phyloP scores from a whole-genome alignment of 2,329 filamentous ascomycete genomes.

The Talaromyces sp. region DNA sequence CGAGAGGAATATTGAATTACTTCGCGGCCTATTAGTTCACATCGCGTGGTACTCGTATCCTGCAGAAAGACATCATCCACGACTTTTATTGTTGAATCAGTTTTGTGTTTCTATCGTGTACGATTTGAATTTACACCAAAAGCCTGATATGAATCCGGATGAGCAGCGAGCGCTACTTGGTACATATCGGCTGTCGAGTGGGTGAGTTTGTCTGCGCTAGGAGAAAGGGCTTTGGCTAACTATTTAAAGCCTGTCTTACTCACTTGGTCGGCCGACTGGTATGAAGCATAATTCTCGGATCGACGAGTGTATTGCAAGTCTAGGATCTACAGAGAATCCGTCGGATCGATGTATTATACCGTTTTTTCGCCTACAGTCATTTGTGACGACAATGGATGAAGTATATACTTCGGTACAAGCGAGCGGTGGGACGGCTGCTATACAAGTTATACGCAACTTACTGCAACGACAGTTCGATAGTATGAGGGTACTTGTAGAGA shows the following conservation, averaged over 20 bases:
- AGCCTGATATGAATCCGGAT: conserved; percentile 18
- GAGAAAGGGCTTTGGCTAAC: conserved; percentile 6
- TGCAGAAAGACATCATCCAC: conserved; percentile 24
- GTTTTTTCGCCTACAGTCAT: conserved; percentile 22
- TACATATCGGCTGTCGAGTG: conserved; percentile 24
- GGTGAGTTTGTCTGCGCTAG: conserved; percentile 20
- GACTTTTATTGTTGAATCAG: conserved; percentile 25
- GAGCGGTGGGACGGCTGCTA: conserved; percentile 18
- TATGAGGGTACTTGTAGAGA: neutral
- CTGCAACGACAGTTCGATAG: conserved; percentile 19
- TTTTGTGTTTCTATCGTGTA: conserved; percentile 23
- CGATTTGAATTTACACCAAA: conserved; percentile 24
- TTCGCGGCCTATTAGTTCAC: conserved; percentile 24
- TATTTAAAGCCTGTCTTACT: neutral
- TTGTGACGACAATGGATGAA: conserved; percentile 23
- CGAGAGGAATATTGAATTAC: conserved; percentile 26
- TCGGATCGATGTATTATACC: conserved; percentile 25
- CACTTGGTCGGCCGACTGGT: conserved; percentile 1
- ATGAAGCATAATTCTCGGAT: conserved; percentile 11
- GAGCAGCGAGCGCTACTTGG: conserved; percentile 24
- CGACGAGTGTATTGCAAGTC: conserved; percentile 18
- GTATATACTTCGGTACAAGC: conserved; percentile 21
- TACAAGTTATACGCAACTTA: conserved; percentile 20
- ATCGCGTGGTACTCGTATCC: conserved; percentile 27
- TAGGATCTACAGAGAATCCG: conserved; percentile 16